Percentiles rank a stretch among this genome's conserved stretches.
phyloP scores from a whole-genome alignment of 208 protist species.

The Herpetomonas samuelpessoai region DNA sequence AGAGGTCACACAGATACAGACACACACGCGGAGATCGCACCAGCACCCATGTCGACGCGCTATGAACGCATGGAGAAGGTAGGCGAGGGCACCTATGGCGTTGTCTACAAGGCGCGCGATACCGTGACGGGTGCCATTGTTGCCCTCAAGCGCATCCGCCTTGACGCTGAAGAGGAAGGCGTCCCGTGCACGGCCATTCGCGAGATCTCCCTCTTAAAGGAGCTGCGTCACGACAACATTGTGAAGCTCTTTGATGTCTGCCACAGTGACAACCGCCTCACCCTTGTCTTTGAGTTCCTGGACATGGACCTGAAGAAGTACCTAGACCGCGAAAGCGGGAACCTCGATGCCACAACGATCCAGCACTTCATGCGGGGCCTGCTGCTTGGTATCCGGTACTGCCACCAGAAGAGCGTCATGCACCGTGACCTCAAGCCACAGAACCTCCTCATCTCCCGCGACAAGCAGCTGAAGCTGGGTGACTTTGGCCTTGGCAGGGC shows the following conservation, averaged over 20 bases:
- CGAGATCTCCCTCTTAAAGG: slow-evolving; percentile 96
- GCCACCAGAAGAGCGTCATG: slow-evolving; percentile 79
- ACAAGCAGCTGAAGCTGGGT: slow-evolving; percentile 80
- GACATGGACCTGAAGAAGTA: slow-evolving; percentile 97
- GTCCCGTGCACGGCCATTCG: slow-evolving; percentile 91
- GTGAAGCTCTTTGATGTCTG: slow-evolving; percentile 95
- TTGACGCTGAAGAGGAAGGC: slow-evolving; percentile 88
- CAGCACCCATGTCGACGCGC: too few species aligned
- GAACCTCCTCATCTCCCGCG: slow-evolving; percentile 83
- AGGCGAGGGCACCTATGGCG: slow-evolving; percentile 96
- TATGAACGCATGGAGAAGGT: slow-evolving; percentile 94
- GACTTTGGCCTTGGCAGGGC: slow-evolving; percentile 89
- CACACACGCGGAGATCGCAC: too few species aligned
- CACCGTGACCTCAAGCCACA: slow-evolving; percentile 91
- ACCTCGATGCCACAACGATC: slow-evolving; percentile 60
- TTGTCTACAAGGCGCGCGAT: slow-evolving; percentile 95
- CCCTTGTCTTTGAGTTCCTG: slow-evolving; percentile 97
- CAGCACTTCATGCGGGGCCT: slow-evolving; percentile 79
- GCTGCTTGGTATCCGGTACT: slow-evolving; percentile 71
- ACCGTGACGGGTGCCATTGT: slow-evolving; percentile 57
- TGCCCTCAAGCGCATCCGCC: slow-evolving; percentile 85
- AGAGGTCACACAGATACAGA: too few species aligned
- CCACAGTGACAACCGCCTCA: slow-evolving; percentile 93
- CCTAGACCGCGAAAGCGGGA: slow-evolving; percentile 78
- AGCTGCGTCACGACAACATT: slow-evolving; percentile 95